Conservation (phyloP, 164 flowering plant species). For the Amborella trichopoda region DNA sequence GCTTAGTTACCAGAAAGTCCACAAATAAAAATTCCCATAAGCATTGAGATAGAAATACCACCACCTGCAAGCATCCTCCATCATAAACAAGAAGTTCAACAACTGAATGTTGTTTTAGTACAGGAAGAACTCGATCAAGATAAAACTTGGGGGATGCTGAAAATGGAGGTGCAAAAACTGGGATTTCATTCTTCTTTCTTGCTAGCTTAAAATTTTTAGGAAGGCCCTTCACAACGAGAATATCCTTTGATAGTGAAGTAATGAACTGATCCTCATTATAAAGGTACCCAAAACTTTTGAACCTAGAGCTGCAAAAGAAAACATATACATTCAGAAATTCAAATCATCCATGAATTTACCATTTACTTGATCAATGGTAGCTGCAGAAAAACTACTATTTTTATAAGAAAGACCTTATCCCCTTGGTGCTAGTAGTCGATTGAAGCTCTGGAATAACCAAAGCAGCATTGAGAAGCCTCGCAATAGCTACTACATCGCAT, state of each 20-base stretch:
- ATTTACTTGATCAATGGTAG: not conserved
- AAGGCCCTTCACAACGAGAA: conserved; percentile 65
- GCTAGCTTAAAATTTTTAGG: conserved; percentile 76
- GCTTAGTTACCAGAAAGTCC: too few species aligned
- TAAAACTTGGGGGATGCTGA: conserved; percentile 65
- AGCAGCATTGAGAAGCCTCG: conserved; percentile 89
- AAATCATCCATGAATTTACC: not conserved
- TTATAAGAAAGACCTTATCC: conserved; percentile 62
- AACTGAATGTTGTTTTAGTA: conserved; percentile 54
- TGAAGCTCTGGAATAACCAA: conserved; percentile 89
- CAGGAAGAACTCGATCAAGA: conserved; percentile 58
- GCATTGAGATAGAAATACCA: not conserved
- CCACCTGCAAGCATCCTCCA: conserved; percentile 97
- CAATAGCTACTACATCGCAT: conserved; percentile 71
- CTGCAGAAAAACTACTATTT: not conserved
- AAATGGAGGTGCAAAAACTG: conserved; percentile 52
- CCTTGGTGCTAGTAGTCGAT: conserved; percentile 90
- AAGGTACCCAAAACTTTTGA: conserved; percentile 91
- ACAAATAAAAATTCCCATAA: not conserved
- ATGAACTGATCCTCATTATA: conserved; percentile 94
- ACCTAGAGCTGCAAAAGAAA: conserved; percentile 48
- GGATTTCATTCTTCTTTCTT: conserved; percentile 73
- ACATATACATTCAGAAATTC: not conserved
- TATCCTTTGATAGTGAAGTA: conserved; percentile 61
- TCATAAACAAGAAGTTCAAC: conserved; percentile 74